Evolutionary conservation across 495 filamentous ascomycete species (phyloP), one percentile per base, ranked within the genome.

Genomic region (Tuber melanosporum): DNA sequence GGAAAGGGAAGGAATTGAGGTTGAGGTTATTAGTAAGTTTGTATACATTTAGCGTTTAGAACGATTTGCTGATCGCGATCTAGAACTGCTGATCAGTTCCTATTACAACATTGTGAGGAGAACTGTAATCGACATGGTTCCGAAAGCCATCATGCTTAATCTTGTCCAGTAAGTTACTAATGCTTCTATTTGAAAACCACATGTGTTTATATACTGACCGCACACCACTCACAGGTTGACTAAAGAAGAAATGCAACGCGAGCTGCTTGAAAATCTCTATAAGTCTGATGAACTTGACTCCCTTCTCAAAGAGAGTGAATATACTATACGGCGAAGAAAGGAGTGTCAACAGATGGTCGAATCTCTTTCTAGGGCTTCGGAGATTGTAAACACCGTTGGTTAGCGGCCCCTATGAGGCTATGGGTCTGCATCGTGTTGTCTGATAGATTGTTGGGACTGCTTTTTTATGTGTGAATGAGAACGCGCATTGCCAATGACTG

Each of bases 91-190:
- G 75, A 98, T 99, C 82, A 91, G 89, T 72, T 97, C 94, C 5
- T 99, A 99, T 88, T 99, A 91, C 87, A 97, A 95, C 86, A 98
- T 99, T 84, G 94, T 97, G 72, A 92, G 93, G 87, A 89, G 95
- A 76, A 99, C 96, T 72, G 95, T 99, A 95, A 97, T 98, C 78
- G 96, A 99, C 82, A 99, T 98, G 96, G 96, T 99, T 6, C 96
- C 96, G 57, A 99, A 99, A 87, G 95, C 96, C 32, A 95, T 99
- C 85, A 99, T 99, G 96, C 89, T 98, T 73, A 97, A 90, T 75
- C 90, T 99, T 62, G 96, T 99, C 42, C 90, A 92, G 93, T 97
- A 91, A 78, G 93, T 90, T 70, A 22, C 42, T n/a, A 8, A 43
- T 73, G 22, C 45, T 6, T 70, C 7, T 73, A 39, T 17, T 26